These are phyloP conservation scores for Eutrema heterophyllum DNA, from an alignment of 345 rosid species.

Conservation along the genomic window DNA sequence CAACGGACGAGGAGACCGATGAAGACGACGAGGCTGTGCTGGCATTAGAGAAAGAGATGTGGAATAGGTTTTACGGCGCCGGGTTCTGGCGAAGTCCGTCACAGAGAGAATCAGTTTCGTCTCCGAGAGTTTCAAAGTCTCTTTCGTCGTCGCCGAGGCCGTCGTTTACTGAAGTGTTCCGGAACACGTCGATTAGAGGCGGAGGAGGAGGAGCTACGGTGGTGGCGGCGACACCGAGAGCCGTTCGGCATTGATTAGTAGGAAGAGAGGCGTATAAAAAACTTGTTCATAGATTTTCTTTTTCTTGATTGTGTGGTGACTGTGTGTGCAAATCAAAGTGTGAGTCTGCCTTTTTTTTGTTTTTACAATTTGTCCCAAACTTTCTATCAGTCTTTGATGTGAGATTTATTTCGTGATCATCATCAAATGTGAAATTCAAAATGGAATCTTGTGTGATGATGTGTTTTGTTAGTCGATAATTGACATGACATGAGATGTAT, in stretches of 20 bases:
- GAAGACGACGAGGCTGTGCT: slow-evolving; percentile 37
- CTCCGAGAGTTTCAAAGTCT: slow-evolving; percentile 21
- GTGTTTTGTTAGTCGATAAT: background rate
- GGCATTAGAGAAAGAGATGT: slow-evolving; percentile 60
- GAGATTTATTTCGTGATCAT: slow-evolving; percentile 6
- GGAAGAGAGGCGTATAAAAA: background rate
- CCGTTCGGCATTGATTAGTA: slow-evolving; percentile 13
- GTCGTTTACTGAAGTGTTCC: slow-evolving; percentile 9
- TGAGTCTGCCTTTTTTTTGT: background rate
- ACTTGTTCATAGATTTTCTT: slow-evolving; percentile 15
- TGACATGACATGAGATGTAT: background rate
- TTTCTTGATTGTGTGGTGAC: background rate
- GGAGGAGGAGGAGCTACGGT: slow-evolving; percentile 13
- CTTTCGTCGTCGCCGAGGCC: slow-evolving; percentile 9
- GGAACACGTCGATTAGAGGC: background rate
- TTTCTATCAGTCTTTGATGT: slow-evolving; percentile 7
- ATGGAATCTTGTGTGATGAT: background rate
- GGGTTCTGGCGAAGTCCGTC: slow-evolving; percentile 81
- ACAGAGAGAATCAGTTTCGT: slow-evolving; percentile 33
- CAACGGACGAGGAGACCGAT: slow-evolving; percentile 28
- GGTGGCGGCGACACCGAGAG: slow-evolving; percentile 15
- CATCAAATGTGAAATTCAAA: background rate
- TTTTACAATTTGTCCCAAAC: background rate
- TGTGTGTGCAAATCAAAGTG: slow-evolving; percentile 2
- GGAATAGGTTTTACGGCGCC: slow-evolving; percentile 50